Percentiles rank a stretch among this genome's conserved stretches.
These are phyloP conservation scores for Pelargonium fulgidum DNA, from an alignment of 441 rosid species.

Conservation along the genomic window DNA sequence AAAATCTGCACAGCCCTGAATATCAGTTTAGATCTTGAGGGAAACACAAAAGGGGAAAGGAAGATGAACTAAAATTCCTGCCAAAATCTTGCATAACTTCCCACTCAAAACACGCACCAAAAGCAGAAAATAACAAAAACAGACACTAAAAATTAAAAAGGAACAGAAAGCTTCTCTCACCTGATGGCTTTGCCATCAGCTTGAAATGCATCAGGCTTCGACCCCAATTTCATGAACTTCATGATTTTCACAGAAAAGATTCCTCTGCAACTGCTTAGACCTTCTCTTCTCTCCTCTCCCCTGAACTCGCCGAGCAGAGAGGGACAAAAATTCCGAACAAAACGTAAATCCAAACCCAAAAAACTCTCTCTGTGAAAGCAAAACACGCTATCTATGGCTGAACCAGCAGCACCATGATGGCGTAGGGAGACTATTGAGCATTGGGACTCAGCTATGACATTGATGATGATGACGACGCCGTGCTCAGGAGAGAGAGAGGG, in stretches of 20 bases:
- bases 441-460: not conserved
- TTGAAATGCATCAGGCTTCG: slow-evolving; percentile 84
- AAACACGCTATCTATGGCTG: too few relatives aligned
- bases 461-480: not conserved
- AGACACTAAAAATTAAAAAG: not conserved
- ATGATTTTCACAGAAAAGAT: slow-evolving; percentile 30
- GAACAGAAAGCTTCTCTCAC: slow-evolving; percentile 31
- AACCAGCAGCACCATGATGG: not conserved
- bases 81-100: not conserved
- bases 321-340: not conserved
- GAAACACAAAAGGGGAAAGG: not conserved
- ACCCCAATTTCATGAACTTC: slow-evolving; percentile 98
- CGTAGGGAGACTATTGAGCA: slow-evolving; percentile 1
- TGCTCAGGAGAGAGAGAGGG: not conserved
- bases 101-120: slow-evolving; percentile 19
- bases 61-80: not conserved
- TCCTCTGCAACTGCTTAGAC: slow-evolving; percentile 23
- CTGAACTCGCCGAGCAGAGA: not conserved
- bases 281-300: slow-evolving; percentile 3
- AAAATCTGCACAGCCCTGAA: not conserved
- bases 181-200: slow-evolving; percentile 65
- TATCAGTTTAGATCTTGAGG: not conserved
- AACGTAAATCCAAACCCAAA: not conserved
- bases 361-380: not conserved
- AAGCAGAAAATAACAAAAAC: slow-evolving; percentile 4